These are phyloP conservation scores for Usnea hakonensis DNA, from an alignment of 495 filamentous ascomycete species.

Conservation along the genomic window DNA sequence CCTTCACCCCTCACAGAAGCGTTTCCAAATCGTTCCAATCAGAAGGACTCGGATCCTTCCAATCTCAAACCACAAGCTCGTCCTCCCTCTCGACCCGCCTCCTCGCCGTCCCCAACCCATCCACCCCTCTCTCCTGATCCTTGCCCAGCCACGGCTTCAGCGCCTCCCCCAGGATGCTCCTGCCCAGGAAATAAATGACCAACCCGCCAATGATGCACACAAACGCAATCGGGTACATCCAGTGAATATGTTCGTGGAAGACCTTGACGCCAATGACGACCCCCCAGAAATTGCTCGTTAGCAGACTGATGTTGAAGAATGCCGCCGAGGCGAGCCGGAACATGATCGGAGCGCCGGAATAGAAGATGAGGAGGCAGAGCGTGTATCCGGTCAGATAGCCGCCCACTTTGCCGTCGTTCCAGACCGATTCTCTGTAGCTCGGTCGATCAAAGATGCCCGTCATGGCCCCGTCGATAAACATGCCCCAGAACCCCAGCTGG, in stretches of 20 bases:
- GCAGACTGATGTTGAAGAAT: conserved; percentile 91
- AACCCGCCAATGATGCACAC: conserved; percentile 79
- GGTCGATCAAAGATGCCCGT: conserved; percentile 81
- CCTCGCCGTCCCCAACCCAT: conserved; percentile 82
- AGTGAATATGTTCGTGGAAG: conserved; percentile 74
- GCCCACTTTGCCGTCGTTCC: conserved; percentile 57
- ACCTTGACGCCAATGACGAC: conserved; percentile 82
- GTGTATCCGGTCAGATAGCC: conserved; percentile 88
- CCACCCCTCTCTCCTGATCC: conserved; percentile 73
- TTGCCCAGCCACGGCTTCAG: conserved; percentile 91
- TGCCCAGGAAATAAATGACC: conserved; percentile 73
- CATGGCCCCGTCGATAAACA: conserved; percentile 86
- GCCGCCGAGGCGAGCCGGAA: conserved; percentile 83
- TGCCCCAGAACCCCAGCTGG: conserved; percentile 81
- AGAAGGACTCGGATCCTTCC: no score
- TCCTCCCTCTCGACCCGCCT: conserved; percentile 57
- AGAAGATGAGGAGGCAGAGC: conserved; percentile 72
- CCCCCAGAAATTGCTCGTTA: conserved; percentile 97
- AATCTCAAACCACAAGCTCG: conserved; percentile 7
- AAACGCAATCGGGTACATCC: conserved; percentile 92
- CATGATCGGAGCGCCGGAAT: conserved; percentile 75
- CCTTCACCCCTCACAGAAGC: background rate
- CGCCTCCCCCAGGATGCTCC: conserved; percentile 72
- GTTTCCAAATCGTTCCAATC: background rate
- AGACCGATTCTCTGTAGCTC: conserved; percentile 58